Evolutionary conservation across 2,329 filamentous ascomycete species (phyloP), one percentile per base, ranked within the genome.

Genomic region (Arthrobotrys conoides): DNA sequence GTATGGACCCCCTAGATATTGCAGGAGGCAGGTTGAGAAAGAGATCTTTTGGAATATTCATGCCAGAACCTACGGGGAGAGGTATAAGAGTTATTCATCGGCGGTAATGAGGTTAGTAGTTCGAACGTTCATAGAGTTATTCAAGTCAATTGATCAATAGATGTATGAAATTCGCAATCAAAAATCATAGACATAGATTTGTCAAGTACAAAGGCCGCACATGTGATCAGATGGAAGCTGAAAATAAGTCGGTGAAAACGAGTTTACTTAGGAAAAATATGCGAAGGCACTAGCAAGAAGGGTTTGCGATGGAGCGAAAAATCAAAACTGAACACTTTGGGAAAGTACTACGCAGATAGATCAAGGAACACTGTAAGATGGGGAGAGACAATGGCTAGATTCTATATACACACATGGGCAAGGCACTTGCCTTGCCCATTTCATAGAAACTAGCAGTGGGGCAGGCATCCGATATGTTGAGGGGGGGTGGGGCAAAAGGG

Each of bases 51-150:
- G 71, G 71, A 10, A 18, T 53, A 8, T 71, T 78, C 27, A 66
- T 48, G 49, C 75, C 75, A 1, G 75, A 72, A 33, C 24, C 63
- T 0, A 55, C 5, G 10, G 75, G 75, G n/a, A 66, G 48, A 16
- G 75, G 75, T 0, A 36, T 78, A 33, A 71, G 68, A n/a, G 49
- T 78, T 46, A 57, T 71, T 33, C 71, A 41, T 8, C 67, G 75
- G 30, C 49, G 20, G 12, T 69, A 65, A 22, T 14, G 1, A 41
- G 12, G 1, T 41, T 5, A 41, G 16, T 4, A 41, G 14, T 41
- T n/a, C n/a, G n/a, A n/a, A n/a, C n/a, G n/a, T n/a, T 41, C 14
- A 41, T 41, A 41, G 5, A 16, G 16, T 4, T 41, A 2, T 5
- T 41, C 9, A 38, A 38, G 12, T 41, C 38, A 16, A 16, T n/a